Evolutionary conservation across 768 basidiomycete species (phyloP), one percentile per base, ranked within the genome.

Genomic region (Xanthoconium stramineum): DNA sequence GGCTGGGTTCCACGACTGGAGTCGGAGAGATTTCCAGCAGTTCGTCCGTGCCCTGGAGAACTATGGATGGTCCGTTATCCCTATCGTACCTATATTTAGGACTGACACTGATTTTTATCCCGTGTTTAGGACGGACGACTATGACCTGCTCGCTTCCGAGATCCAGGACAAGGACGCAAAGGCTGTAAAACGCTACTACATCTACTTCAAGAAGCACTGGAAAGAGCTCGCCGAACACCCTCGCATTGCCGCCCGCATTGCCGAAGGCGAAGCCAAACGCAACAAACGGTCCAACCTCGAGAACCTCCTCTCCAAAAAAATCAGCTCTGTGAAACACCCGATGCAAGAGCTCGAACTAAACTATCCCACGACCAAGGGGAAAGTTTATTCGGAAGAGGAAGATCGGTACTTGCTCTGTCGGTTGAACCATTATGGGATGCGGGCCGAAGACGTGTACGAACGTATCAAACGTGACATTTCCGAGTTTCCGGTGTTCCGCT

Each of bases 301-400:
- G 61, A 79, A 81, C 33, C 82, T 95, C 9, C 82, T 98, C 32
- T 76, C 84, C 50, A 81, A 84, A 66, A 98, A 98, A 70, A 90
- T 98, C 64, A 76, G 76, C 20, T 88, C 88, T 2, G 88, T 91
- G 55, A 79, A 82, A 38, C 93, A 88, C 71, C 97, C 97, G 1
- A 94, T 98, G 87, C 96, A 98, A 70, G 95, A 97, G 71, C 85
- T 99, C 47, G 91, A 96, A 72, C 84, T 98, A 50, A 89, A 91
- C 70, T 98, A 98, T 64, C 93, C 92, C 1, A 89, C 89, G 32
- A 96, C 94, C 36, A 98, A 98, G 72, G 96, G 94, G 57, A 98
- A 98, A 66, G 89, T 94, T 6, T 99, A 96, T 72, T 89, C 83
- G 28, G 97, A 99, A 60, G 97, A 98, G 67, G 97, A 98, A 68